Base-by-base conservation (phyloP, 1,139 yeast genomes). In the Candida dubliniensis region DNA sequence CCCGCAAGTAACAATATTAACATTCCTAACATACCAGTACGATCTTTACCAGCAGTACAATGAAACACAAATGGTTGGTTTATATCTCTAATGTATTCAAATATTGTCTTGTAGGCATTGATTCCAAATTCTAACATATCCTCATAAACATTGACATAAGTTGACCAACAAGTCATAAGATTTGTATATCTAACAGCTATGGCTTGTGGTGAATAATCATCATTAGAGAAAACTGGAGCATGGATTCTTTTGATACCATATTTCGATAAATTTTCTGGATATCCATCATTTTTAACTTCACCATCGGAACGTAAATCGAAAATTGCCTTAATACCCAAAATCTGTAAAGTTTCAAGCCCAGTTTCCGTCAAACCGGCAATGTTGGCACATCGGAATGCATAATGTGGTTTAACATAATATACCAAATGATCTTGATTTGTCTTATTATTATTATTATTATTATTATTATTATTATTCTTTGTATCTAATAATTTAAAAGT, bases 21-120 rank as follows among this genome's bases (percentile, higher is more conserved):
- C 81, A 88, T 87, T 3, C 83, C 77, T 50, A 86, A 61, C 11
- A 87, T 71, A 0, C 96, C 96, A 0, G 96, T 88, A 40, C 96
- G 74, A 59, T 89, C 96, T 59, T 87, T 88, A 2, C 96, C 96
- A 1, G 95, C 95, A 2, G 91, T 81, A 61, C 96, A 88, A 58
- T 87, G 95, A 59, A 83, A 79, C 6, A 85, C 65, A 49, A 87
- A 67, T 2, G 81, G 79, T 23, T 49, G 50, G 34, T 58, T 56
- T 12, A 69, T 69, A 49, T 84, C 87, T 37, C 82, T 68, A 36
- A 88, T 68, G 54, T 68, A 77, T 40, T 66, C 63, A 52, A 84
- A 80, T 29, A 85, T 70, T 2, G 60, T 57, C 41, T 63, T 69
- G 55, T 77, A 81, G 2, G 79, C 67, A 2, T 52, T 56, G 1